A percentile compares a stretch with the other conserved stretches of the same genome.
These are phyloP conservation scores for Tuber aestivum DNA, from an alignment of 495 filamentous ascomycete genomes.

Conservation along the genomic window DNA sequence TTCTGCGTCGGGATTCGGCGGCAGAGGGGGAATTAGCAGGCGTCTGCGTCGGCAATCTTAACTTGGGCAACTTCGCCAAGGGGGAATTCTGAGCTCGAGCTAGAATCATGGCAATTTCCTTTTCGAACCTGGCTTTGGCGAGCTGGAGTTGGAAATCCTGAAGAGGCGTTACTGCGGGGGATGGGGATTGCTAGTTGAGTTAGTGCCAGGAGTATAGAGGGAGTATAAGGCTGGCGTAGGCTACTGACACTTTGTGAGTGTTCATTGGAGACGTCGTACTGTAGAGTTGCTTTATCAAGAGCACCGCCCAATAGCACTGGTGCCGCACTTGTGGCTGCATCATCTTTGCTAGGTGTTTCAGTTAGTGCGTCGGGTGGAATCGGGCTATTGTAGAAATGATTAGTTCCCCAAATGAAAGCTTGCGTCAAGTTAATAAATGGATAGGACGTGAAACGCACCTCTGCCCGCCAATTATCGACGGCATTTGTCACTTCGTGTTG, in stretches of 20 bases:
- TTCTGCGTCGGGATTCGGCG: neutral
- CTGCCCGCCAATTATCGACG: neutral
- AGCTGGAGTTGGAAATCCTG: neutral
- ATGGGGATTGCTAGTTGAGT: neutral
- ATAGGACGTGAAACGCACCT: neutral
- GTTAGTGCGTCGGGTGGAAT: neutral
- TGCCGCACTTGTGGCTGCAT: neutral
- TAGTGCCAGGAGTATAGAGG: neutral
- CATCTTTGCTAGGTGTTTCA: neutral
- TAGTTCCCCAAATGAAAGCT: neutral
- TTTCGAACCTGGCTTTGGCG: neutral
- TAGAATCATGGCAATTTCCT: neutral
- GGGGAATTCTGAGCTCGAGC: neutral
- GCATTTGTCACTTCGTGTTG: neutral
- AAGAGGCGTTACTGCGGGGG: neutral
- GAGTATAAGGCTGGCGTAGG: too few species aligned
- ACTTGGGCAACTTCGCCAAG: neutral
- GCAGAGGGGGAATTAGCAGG: neutral
- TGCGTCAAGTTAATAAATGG: neutral
- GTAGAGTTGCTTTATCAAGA: neutral
- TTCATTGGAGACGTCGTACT: neutral
- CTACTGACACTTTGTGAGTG: neutral
- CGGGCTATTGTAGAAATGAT: neutral
- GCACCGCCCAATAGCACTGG: neutral
- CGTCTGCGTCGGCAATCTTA: neutral